Evolutionary conservation across 371 early-diverging fungal species (phyloP).

Genomic region (Syncephalis plumigaleata): DNA sequence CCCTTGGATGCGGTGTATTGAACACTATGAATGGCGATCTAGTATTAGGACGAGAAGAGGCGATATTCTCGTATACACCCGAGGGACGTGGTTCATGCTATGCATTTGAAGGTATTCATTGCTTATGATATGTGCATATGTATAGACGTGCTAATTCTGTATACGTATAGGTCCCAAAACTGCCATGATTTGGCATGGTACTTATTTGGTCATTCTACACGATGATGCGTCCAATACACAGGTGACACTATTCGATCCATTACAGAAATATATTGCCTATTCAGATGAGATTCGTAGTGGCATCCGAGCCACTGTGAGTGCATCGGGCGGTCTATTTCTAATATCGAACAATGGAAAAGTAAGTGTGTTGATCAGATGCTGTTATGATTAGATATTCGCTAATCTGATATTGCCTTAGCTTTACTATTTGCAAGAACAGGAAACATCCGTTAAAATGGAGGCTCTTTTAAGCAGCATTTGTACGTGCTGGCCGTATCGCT

Average conservation of each 20-base stretch:
- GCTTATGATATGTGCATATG: no score
- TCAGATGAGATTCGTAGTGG: constrained; percentile 51
- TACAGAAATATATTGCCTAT: constrained; percentile 78
- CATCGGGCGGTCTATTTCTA: constrained; percentile 85
- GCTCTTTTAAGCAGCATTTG: constrained; percentile 73
- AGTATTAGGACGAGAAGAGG: constrained; percentile 74
- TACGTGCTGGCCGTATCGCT: constrained; percentile 73
- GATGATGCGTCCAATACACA: constrained; percentile 30
- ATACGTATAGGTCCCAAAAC: constrained; percentile 11
- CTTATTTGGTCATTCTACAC: constrained; percentile 54
- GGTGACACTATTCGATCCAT: constrained; percentile 77
- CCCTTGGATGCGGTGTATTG: constrained; percentile 55
- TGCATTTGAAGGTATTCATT: constrained; percentile 60
- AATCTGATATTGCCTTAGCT: constrained; percentile 17
- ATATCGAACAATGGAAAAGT: constrained; percentile 48
- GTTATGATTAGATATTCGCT: no score
- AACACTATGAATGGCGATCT: constrained; percentile 51
- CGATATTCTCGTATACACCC: constrained; percentile 76
- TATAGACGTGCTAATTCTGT: no score
- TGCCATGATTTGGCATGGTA: constrained; percentile 13
- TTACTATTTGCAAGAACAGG: constrained; percentile 70
- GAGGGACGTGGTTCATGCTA: constrained; percentile 89
- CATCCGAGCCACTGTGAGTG: constrained; percentile 48
- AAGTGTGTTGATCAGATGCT: no score
- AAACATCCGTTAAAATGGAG: constrained; percentile 70